Evolutionary conservation across 345 rosid genomes (phyloP).

Genomic region (Viola odorata): DNA sequence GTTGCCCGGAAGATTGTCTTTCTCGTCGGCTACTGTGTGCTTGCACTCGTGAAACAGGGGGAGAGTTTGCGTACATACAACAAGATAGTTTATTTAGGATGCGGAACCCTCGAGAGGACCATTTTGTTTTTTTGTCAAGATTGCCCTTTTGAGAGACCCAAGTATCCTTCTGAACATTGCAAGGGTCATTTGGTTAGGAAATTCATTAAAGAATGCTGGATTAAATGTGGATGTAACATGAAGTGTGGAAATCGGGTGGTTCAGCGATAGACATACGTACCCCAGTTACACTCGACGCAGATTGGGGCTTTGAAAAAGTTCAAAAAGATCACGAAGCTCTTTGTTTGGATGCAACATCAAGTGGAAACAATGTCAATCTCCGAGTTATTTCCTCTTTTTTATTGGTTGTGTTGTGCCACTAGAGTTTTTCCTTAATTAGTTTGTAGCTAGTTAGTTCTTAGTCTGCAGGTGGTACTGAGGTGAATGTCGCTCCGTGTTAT

Average conservation of each 20-base stretch:
- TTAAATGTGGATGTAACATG: conserved; percentile 78
- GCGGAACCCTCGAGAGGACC: conserved; percentile 29
- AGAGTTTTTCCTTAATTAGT: too few relatives aligned
- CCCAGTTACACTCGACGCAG: conserved; percentile 76
- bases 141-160: conserved; percentile 63
- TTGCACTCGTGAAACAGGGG: conserved; percentile 78
- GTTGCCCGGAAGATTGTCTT: conserved; percentile 73
- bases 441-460: too few relatives aligned
- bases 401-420: too few relatives aligned
- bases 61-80: conserved; percentile 72
- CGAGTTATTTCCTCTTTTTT: background rate
- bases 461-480: too few relatives aligned
- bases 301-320: conserved; percentile 59
- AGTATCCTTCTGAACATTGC: conserved; percentile 28
- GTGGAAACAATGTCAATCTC: conserved; percentile 41
- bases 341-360: conserved; percentile 64
- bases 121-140: conserved; percentile 53
- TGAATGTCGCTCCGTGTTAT: too few relatives aligned
- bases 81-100: conserved; percentile 39
- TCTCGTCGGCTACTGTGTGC: conserved; percentile 50
- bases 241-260: conserved; percentile 75
- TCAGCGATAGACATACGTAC: conserved; percentile 51
- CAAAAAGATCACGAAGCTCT: conserved; percentile 63
- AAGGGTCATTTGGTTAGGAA: conserved; percentile 75
- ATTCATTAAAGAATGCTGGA: conserved; percentile 93